These are phyloP conservation scores for Zymoseptoria ardabiliae DNA, from an alignment of 2,329 filamentous ascomycete genomes.

Conservation along the genomic window DNA sequence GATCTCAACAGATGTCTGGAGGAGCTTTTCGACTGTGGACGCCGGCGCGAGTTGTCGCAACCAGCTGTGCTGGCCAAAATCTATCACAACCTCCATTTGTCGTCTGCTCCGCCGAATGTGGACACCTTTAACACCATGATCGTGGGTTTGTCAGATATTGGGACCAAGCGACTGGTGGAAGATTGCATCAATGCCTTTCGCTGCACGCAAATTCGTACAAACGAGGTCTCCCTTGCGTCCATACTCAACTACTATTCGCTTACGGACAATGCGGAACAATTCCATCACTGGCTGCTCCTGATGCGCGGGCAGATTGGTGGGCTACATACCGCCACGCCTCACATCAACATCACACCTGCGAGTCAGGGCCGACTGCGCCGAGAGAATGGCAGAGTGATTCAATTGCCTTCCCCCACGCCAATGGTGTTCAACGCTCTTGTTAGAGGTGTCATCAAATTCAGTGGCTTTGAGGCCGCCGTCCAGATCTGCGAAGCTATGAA, in stretches of 20 bases:
- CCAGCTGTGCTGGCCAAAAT: conserved; percentile 33
- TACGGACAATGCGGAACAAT: conserved; percentile 27
- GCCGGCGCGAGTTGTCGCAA: conserved; percentile 3
- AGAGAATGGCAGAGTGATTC: conserved; percentile 30
- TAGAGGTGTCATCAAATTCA: conserved; percentile 37
- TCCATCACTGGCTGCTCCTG: conserved; percentile 33
- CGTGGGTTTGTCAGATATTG: conserved; percentile 47
- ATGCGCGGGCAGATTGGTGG: conserved; percentile 35
- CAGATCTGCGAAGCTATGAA: conserved; percentile 37
- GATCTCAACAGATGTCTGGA: conserved; percentile 22
- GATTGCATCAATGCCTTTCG: conserved; percentile 26
- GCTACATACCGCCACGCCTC: conserved; percentile 35
- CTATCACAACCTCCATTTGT: conserved; percentile 59
- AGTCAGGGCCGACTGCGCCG: conserved; percentile 15
- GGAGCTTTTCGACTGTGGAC: conserved; percentile 20
- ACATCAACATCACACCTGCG: conserved; percentile 29
- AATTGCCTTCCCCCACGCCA: conserved; percentile 39
- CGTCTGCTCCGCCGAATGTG: conserved; percentile 53
- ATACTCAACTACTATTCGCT: conserved; percentile 36
- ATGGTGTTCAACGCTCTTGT: conserved; percentile 38
- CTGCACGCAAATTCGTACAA: conserved; percentile 36
- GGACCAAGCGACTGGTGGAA: conserved; percentile 21
- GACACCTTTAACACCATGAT: conserved; percentile 66
- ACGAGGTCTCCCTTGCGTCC: conserved; percentile 38
- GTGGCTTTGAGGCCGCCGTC: conserved; percentile 38